These are phyloP conservation scores for Tuber aestivum DNA, from an alignment of 495 filamentous ascomycete species.

Conservation along the genomic window DNA sequence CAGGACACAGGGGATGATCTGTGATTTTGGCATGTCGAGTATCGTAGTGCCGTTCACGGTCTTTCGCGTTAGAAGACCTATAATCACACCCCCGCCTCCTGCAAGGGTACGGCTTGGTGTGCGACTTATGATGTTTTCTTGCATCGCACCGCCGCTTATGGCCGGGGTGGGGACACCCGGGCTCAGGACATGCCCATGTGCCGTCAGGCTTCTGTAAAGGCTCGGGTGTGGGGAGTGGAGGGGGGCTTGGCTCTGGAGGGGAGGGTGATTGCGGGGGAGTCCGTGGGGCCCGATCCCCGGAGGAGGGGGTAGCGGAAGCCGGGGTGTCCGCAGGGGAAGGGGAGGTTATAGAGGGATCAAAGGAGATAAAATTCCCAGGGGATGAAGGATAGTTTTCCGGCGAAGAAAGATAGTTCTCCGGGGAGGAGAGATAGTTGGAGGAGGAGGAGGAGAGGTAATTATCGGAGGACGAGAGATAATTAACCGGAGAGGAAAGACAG, in stretches of 20 bases:
- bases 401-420: too few species aligned
- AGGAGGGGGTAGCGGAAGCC: not conserved
- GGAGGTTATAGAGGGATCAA: too few species aligned
- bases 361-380: too few species aligned
- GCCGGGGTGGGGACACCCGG: not conserved
- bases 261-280: too few species aligned
- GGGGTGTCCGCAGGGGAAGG: too few species aligned
- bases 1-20: not conserved
- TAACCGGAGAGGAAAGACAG: too few species aligned
- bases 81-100: not conserved
- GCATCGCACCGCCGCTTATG: not conserved
- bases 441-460: too few species aligned
- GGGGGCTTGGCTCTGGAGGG: not conserved
- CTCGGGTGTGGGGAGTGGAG: not conserved
- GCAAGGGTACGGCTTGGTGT: conserved; percentile 16
- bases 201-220: not conserved
- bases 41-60: conserved; percentile 27
- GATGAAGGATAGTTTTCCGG: too few species aligned
- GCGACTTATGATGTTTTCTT: conserved; percentile 29
- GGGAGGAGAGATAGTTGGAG: too few species aligned
- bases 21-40: conserved; percentile 16
- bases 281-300: not conserved
- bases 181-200: not conserved
- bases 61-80: conserved; percentile 15
- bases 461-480: too few species aligned